A percentile compares a stretch with the other conserved stretches of the same genome.
Evolutionary conservation across 495 filamentous ascomycete species (phyloP).

Genomic region (Extremus antarcticus): DNA sequence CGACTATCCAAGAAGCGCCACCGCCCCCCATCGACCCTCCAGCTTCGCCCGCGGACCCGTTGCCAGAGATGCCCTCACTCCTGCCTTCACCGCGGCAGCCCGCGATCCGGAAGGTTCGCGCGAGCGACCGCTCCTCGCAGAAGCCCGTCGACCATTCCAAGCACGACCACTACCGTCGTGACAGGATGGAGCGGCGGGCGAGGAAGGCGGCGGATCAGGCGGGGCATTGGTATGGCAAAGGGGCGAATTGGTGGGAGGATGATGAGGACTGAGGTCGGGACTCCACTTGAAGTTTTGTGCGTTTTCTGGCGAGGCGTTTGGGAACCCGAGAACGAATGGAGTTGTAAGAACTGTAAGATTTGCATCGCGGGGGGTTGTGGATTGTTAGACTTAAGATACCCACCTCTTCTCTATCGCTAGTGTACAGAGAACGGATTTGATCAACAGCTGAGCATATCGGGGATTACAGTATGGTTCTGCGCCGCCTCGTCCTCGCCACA

Average conservation of each 20-base stretch:
- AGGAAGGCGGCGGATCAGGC: neutral
- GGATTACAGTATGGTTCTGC: too few relatives aligned
- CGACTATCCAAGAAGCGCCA: neutral
- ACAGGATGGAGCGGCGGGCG: neutral
- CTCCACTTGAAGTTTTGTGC: too few relatives aligned
- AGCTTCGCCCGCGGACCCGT: neutral
- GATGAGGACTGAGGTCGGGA: slow-evolving; percentile 1
- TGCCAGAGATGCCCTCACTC: neutral
- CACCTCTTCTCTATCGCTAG: too few relatives aligned
- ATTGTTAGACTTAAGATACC: too few relatives aligned
- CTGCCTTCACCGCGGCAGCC: neutral
- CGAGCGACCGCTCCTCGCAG: neutral
- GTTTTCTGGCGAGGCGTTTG: neutral
- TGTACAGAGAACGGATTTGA: too few relatives aligned
- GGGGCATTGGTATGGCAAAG: neutral
- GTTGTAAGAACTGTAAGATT: too few relatives aligned
- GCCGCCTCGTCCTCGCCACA: too few relatives aligned
- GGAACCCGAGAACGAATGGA: neutral
- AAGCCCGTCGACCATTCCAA: slow-evolving; percentile 1
- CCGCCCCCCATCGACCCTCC: neutral
- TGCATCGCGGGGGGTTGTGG: too few relatives aligned
- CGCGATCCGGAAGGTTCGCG: neutral
- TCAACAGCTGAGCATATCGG: too few relatives aligned
- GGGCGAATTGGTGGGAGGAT: slow-evolving; percentile 1
- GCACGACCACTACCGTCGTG: slow-evolving; percentile 1